Conservation (phyloP, 257 asterid species). For the Solanum neorickii region DNA sequence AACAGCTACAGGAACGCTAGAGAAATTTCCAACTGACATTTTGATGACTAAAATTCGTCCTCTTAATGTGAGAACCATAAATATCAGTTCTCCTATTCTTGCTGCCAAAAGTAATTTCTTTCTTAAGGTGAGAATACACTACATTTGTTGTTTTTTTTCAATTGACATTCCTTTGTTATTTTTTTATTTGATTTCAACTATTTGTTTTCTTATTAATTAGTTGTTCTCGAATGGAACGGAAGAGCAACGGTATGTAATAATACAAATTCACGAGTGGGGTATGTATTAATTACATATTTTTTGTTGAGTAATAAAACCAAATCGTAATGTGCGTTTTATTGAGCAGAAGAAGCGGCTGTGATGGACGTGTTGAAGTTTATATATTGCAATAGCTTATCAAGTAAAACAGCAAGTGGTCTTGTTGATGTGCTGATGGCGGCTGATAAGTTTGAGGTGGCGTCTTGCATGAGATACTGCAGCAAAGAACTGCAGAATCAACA, state of each 20-base stretch:
- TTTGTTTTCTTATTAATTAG: conserved; percentile 15
- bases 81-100: conserved; percentile 78
- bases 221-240: conserved; percentile 65
- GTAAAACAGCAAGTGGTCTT: conserved; percentile 44
- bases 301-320: background rate
- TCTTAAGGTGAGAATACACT: conserved; percentile 31
- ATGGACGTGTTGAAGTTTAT: conserved; percentile 76
- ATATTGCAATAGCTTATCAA: conserved; percentile 59
- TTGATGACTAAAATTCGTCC: conserved; percentile 13
- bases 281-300: background rate
- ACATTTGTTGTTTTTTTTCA: background rate
- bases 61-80: conserved; percentile 32
- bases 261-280: conserved; percentile 64
- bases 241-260: conserved; percentile 51
- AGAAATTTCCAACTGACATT: conserved; percentile 31
- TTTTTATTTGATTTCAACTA: background rate
- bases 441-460: conserved; percentile 74
- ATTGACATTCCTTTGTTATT: background rate
- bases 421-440: conserved; percentile 87
- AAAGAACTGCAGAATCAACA: conserved; percentile 42
- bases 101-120: conserved; percentile 81
- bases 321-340: background rate
- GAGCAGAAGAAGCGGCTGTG: conserved; percentile 77
- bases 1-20: conserved; percentile 49
- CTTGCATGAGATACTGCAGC: conserved; percentile 89